phyloP scores from a whole-genome alignment of 768 basidiomycete species.

The Arthromyces matolae region DNA sequence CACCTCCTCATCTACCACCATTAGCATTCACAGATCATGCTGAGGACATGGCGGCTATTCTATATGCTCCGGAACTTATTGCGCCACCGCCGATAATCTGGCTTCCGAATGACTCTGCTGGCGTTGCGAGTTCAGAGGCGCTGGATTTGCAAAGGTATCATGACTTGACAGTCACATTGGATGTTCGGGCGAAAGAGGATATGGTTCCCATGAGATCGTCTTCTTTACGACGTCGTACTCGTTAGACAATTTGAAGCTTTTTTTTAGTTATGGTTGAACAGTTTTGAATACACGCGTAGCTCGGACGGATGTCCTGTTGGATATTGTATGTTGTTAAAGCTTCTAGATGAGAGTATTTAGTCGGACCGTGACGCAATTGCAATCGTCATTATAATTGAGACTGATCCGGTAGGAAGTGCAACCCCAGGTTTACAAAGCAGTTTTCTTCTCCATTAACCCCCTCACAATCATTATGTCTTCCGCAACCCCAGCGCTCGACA shows the following conservation, averaged over 20 bases:
- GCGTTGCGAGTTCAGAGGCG: constrained; percentile 72
- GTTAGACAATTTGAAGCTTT: constrained; percentile 15
- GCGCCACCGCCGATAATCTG: constrained; percentile 79
- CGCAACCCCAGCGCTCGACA: constrained; percentile 12
- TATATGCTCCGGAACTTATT: constrained; percentile 80
- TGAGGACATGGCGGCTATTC: constrained; percentile 70
- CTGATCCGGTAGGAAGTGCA: too few species aligned
- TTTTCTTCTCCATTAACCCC: neutral
- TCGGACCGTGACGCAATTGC: constrained; percentile 5
- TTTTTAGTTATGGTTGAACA: neutral
- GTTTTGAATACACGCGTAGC: too few species aligned
- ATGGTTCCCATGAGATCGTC: constrained; percentile 34
- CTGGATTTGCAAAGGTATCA: constrained; percentile 75
- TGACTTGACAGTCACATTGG: constrained; percentile 64
- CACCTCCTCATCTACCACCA: constrained; percentile 67
- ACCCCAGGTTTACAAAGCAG: constrained; percentile 9
- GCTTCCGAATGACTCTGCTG: constrained; percentile 77
- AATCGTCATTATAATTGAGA: constrained; percentile 22
- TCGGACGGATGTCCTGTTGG: neutral
- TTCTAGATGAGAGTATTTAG: neutral
- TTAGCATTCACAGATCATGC: constrained; percentile 72
- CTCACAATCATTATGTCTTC: constrained; percentile 11
- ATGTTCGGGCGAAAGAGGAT: constrained; percentile 58
- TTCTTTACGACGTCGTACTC: constrained; percentile 25
- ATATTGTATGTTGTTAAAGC: too few species aligned